These are phyloP conservation scores for Xylaria castorea DNA, from an alignment of 495 filamentous ascomycete genomes.

Conservation along the genomic window DNA sequence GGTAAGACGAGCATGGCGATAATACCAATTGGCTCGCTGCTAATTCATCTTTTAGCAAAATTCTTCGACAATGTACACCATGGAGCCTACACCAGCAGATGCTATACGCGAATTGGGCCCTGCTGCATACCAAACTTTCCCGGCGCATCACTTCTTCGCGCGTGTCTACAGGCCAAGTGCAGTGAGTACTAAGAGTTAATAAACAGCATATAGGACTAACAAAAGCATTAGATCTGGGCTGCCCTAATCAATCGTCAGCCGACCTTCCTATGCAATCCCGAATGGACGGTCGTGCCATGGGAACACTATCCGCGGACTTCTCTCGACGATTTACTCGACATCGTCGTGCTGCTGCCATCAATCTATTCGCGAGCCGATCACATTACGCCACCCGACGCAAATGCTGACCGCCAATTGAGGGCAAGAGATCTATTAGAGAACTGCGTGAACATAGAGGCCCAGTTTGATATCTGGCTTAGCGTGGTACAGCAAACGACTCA, in stretches of 20 bases:
- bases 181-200: conserved; percentile 35
- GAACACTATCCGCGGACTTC: conserved; percentile 50
- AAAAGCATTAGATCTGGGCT: conserved; percentile 44
- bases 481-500: conserved; percentile 34
- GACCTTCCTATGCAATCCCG: conserved; percentile 48
- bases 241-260: conserved; percentile 53
- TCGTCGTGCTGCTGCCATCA: conserved; percentile 46
- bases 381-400: conserved; percentile 39
- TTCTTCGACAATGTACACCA: conserved; percentile 40
- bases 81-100: conserved; percentile 42
- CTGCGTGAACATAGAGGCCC: conserved; percentile 48
- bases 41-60: conserved; percentile 29
- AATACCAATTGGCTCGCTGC: not conserved
- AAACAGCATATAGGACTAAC: conserved; percentile 28
- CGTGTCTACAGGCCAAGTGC: conserved; percentile 53
- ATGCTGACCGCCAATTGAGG: conserved; percentile 41
- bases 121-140: conserved; percentile 47
- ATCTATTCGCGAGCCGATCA: conserved; percentile 46
- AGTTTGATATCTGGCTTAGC: conserved; percentile 49
- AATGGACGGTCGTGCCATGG: conserved; percentile 54
- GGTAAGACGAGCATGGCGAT: conserved; percentile 33
- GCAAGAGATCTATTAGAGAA: conserved; percentile 51
- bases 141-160: conserved; percentile 57
- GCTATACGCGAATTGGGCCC: conserved; percentile 48
- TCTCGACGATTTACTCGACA: conserved; percentile 53